A percentile compares a stretch with the other conserved stretches of the same genome.
Evolutionary conservation across 805 yeast species (phyloP).

Genomic region (Spathaspora arborariae): DNA sequence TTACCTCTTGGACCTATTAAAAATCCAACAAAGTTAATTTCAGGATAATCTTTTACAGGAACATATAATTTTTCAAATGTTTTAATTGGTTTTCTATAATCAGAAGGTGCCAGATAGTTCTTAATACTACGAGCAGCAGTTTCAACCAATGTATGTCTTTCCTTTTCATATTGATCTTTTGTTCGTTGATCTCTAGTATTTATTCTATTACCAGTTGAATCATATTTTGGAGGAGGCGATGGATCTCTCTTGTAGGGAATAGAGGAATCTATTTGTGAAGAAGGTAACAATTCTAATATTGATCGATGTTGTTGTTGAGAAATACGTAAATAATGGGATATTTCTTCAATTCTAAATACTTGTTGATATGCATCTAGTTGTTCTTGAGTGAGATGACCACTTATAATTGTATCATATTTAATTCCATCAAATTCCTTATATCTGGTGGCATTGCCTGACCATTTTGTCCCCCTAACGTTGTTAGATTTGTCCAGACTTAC

Average conservation of each 20-base stretch:
- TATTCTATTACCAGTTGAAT: slow-evolving; percentile 72
- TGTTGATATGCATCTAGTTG: slow-evolving; percentile 74
- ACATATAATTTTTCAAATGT: slow-evolving; percentile 79
- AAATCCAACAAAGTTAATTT: slow-evolving; percentile 87
- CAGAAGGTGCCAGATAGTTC: slow-evolving; percentile 73
- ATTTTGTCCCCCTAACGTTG: slow-evolving; percentile 18
- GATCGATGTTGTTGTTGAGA: slow-evolving; percentile 25
- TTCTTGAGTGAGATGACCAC: slow-evolving; percentile 53
- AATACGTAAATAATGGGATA: slow-evolving; percentile 51
- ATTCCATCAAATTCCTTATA: slow-evolving; percentile 18
- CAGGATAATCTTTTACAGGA: slow-evolving; percentile 85
- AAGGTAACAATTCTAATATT: slow-evolving; percentile 49
- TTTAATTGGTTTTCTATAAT: slow-evolving; percentile 65
- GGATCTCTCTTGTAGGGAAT: slow-evolving; percentile 56
- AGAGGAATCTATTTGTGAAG: slow-evolving; percentile 18
- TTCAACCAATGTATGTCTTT: slow-evolving; percentile 76
- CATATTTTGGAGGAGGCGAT: slow-evolving; percentile 93
- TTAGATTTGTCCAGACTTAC: neutral
- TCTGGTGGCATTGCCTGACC: slow-evolving; percentile 32
- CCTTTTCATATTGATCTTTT: slow-evolving; percentile 62
- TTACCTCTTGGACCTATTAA: slow-evolving; percentile 95
- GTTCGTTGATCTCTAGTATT: slow-evolving; percentile 78
- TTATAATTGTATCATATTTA: slow-evolving; percentile 31
- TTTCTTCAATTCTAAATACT: slow-evolving; percentile 74
- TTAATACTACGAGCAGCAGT: slow-evolving; percentile 70